Percentiles rank a stretch among this genome's conserved stretches.
Conservation (phyloP, 2,329 filamentous ascomycete genomes). For the Coniosporium tulheliwenetii region DNA sequence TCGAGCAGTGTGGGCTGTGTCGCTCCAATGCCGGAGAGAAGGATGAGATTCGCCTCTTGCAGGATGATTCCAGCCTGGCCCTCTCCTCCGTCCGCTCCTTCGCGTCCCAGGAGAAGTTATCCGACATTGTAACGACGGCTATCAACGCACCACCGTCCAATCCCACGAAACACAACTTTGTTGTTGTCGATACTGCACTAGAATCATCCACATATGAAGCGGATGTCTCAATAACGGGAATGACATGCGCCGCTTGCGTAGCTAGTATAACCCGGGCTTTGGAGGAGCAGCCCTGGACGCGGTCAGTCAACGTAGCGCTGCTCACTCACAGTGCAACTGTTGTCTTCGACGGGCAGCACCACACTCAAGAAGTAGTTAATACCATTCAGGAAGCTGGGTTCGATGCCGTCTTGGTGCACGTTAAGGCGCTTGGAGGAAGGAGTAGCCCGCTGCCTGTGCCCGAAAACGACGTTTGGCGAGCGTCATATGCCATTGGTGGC, state of each 20-base stretch:
- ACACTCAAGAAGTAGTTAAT: conserved; percentile 4
- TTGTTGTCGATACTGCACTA: conserved; percentile 6
- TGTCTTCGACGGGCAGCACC: conserved; percentile 8
- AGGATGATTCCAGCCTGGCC: no score
- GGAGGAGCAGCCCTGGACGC: conserved; percentile 7
- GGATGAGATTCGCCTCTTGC: no score
- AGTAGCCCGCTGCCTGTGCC: neutral
- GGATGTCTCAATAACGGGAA: conserved; percentile 5
- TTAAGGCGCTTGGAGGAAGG: no score
- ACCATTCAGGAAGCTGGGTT: conserved; percentile 11
- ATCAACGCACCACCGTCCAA: neutral
- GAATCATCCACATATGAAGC: conserved; percentile 1
- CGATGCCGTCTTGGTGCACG: conserved; percentile 3
- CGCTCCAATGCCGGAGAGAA: no score
- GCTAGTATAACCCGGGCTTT: conserved; percentile 6
- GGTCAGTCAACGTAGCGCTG: conserved; percentile 7
- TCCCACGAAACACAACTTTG: conserved; percentile 6
- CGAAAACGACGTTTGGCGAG: conserved; percentile 11
- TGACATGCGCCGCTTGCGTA: conserved; percentile 8
- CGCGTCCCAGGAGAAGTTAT: no score
- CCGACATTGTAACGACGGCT: no score
- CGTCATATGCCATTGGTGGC: conserved; percentile 35
- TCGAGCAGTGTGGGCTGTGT: conserved; percentile 5
- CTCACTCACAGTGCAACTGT: conserved; percentile 9
- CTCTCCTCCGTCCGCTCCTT: no score